These are phyloP conservation scores for Aspergillus japonicus DNA, from an alignment of 2,329 filamentous ascomycete species.

Conservation along the genomic window DNA sequence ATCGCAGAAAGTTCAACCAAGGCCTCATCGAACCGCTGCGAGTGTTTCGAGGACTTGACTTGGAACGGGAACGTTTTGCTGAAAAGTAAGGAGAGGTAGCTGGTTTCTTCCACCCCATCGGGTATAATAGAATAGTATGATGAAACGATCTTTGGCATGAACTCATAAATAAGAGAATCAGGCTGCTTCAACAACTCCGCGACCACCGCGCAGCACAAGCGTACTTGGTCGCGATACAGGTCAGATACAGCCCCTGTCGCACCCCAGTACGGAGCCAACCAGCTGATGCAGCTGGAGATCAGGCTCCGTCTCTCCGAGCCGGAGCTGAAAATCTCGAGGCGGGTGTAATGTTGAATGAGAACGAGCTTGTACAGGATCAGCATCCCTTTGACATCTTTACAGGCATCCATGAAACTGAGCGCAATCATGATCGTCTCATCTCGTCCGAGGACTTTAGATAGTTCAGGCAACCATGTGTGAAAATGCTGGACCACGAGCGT, in stretches of 20 bases:
- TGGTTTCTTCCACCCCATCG: conserved; percentile 58
- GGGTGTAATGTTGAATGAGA: conserved; percentile 87
- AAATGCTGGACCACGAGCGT: conserved; percentile 95
- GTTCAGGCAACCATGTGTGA: conserved; percentile 93
- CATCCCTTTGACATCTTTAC: conserved; percentile 82
- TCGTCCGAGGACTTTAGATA: conserved; percentile 70
- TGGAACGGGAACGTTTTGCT: conserved; percentile 89
- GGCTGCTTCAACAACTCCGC: conserved; percentile 79
- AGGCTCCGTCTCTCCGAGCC: conserved; percentile 72
- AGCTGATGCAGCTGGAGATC: conserved; percentile 77
- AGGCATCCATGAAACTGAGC: conserved; percentile 91
- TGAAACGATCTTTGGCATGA: conserved; percentile 85
- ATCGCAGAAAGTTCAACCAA: conserved; percentile 86
- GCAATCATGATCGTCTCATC: conserved; percentile 89
- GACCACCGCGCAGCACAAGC: conserved; percentile 88
- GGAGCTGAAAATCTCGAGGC: conserved; percentile 76
- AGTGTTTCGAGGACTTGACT: conserved; percentile 61
- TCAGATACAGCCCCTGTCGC: conserved; percentile 69
- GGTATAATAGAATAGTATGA: conserved; percentile 78
- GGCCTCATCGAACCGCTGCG: conserved; percentile 74
- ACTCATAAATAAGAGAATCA: conserved; percentile 78
- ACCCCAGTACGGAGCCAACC: conserved; percentile 95
- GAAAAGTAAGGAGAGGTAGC: conserved; percentile 79
- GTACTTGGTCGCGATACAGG: conserved; percentile 89
- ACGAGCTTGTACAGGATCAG: conserved; percentile 88